phyloP scores from a whole-genome alignment of 1,139 yeast genomes.

The Nakaseomyces kungkrabaensis region DNA sequence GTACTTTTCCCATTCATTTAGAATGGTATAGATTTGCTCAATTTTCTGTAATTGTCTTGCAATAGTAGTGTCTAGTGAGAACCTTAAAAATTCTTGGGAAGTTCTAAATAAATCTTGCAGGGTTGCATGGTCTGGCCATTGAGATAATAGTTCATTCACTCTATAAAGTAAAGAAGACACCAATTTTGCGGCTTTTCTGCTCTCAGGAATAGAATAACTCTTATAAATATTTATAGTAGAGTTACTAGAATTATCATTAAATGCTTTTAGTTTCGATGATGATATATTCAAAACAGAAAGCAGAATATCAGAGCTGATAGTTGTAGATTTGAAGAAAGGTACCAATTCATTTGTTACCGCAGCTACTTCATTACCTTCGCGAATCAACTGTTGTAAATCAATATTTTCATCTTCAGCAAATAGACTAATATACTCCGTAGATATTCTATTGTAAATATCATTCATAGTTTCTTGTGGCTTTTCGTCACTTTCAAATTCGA shows the following conservation, averaged over 20 bases:
- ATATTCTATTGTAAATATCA: conserved; percentile 31
- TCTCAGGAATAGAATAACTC: conserved; percentile 54
- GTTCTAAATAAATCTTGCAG: conserved; percentile 56
- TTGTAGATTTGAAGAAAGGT: conserved; percentile 22
- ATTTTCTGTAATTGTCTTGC: conserved; percentile 71
- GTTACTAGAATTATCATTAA: conserved; percentile 13
- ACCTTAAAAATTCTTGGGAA: conserved; percentile 56
- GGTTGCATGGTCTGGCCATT: conserved; percentile 97
- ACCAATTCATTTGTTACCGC: conserved; percentile 22
- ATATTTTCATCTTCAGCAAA: conserved; percentile 21
- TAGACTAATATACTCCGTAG: conserved; percentile 31
- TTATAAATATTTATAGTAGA: conserved; percentile 52
- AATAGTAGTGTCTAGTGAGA: conserved; percentile 59
- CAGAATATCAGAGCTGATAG: conserved; percentile 33
- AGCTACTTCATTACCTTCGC: conserved; percentile 37
- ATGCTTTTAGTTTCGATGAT: conserved; percentile 27
- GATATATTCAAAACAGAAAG: conserved; percentile 38
- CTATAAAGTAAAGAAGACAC: conserved; percentile 41
- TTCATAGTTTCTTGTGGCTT: conserved; percentile 25
- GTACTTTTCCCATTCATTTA: conserved; percentile 90
- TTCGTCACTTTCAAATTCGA: conserved; percentile 29
- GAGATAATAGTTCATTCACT: conserved; percentile 41
- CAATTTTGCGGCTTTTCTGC: conserved; percentile 46
- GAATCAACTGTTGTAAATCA: conserved; percentile 30
- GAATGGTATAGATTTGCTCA: conserved; percentile 74